phyloP scores from a whole-genome alignment of 2,329 filamentous ascomycete species.

The Pestalotiopsis sp. region DNA sequence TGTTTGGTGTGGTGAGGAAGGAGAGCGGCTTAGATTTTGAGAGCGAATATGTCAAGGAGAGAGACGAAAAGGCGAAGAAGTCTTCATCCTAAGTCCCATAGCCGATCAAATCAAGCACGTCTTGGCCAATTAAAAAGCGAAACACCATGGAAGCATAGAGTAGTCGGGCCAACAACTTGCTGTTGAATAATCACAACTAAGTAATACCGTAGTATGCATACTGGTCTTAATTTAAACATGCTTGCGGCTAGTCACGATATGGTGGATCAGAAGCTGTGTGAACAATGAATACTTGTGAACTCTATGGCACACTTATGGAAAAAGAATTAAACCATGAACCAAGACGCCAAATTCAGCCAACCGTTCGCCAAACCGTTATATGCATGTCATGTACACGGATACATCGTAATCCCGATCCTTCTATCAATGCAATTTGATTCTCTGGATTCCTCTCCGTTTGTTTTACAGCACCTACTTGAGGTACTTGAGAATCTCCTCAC shows the following conservation, averaged over 20 bases:
- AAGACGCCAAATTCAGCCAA: not conserved
- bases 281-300: not conserved
- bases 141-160: too few species aligned
- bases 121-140: too few species aligned
- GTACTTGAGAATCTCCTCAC: slow-evolving; percentile 74
- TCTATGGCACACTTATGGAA: not conserved
- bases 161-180: too few species aligned
- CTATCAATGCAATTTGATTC: not conserved
- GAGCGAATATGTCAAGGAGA: slow-evolving; percentile 33
- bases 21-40: slow-evolving; percentile 45
- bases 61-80: slow-evolving; percentile 23
- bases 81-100: not conserved
- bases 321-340: not conserved
- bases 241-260: not conserved
- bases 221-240: too few species aligned
- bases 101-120: not conserved
- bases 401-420: not conserved
- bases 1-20: slow-evolving; percentile 47
- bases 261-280: not conserved
- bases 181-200: too few species aligned
- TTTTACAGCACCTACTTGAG: slow-evolving; percentile 37
- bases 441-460: not conserved
- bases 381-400: slow-evolving; percentile 3
- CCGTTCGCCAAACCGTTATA: not conserved
- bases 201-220: too few species aligned